phyloP scores from a whole-genome alignment of 441 rosid species.

The Eruca vesicaria region DNA sequence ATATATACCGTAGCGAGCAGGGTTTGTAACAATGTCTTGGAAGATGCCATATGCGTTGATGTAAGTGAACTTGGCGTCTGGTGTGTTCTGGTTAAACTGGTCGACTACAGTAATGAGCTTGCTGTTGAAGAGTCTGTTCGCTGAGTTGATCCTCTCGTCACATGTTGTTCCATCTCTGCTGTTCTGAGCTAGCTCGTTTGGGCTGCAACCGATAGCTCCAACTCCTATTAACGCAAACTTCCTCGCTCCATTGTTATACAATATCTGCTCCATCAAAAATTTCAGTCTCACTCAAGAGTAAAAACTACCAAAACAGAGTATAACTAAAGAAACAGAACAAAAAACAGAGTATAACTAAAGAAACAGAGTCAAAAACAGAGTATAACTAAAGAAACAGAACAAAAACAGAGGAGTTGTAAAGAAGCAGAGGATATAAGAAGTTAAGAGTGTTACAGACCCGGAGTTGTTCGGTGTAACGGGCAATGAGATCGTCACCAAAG shows the following conservation, averaged over 20 bases:
- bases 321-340: not conserved
- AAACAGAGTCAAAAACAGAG: not conserved
- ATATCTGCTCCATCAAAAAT: slow-evolving; percentile 30
- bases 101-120: slow-evolving; percentile 61
- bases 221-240: slow-evolving; percentile 66
- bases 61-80: slow-evolving; percentile 64
- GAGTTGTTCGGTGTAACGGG: slow-evolving; percentile 59
- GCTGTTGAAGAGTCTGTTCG: slow-evolving; percentile 70
- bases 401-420: not conserved
- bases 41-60: slow-evolving; percentile 69
- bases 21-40: slow-evolving; percentile 50
- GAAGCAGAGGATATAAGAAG: no score
- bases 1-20: slow-evolving; percentile 48
- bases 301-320: not conserved
- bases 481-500: slow-evolving; percentile 53
- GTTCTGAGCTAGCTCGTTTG: slow-evolving; percentile 65
- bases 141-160: slow-evolving; percentile 55
- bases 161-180: slow-evolving; percentile 72
- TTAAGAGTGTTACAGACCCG: no score
- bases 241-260: slow-evolving; percentile 72
- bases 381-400: not conserved
- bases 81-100: slow-evolving; percentile 50
- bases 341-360: not conserved
- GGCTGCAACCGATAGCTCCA: slow-evolving; percentile 80
- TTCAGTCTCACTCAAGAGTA: not conserved